Base-by-base conservation (phyloP, 148 eudicot genomes). In the Tetragonia tetragonoides region DNA sequence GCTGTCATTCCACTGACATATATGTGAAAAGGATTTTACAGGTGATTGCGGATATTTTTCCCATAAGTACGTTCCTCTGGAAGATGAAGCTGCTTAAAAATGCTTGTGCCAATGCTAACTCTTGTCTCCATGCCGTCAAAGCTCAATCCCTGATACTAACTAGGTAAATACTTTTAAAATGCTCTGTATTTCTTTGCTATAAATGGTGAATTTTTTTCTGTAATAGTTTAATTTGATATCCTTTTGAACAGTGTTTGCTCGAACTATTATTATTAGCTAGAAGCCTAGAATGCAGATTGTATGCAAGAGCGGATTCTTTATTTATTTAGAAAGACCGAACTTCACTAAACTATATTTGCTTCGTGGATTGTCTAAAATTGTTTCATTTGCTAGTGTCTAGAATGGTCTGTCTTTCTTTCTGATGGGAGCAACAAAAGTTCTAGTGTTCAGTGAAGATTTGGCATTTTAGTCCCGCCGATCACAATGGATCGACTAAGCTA, bases 81-180 rank as follows among this genome's bases (percentile, higher is more conserved):
- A 93, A 90, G 87, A 88, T 93, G 84, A 86, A 91, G 77, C 41
- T 93, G 82, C 87, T 91, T 21, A 83, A 84, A 75, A 83, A 88
- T 75, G 92, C 90, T 74, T 81, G 91, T 66, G 83, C 86, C 73
- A 82, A 82, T 82, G 87, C 87, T 77, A 93, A 91, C 80, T 87
- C 96, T 74, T 87, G 89, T 57, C 90, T 93, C 75, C 91, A 88
- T 79, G 89, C 91, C 66, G 82, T 93, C 74, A 90, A 84, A 84
- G 91, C 94, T 66, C 89, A 88, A 70, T 87, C 89, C 66, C 82
- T 93, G 41, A 64, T 91, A 68, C 86, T 93, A 59, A 74, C 86
- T 34, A 91, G 98, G 96, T 92, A 77, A 10, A 2, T 64, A 17
- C 53, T 42, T 65, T 28, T 28, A 1, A 17, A 62, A 75, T 44